A percentile compares a stretch with the other conserved stretches of the same genome.
Evolutionary conservation across 2,329 filamentous ascomycete species (phyloP).

Genomic region (Simplicillium sp.): DNA sequence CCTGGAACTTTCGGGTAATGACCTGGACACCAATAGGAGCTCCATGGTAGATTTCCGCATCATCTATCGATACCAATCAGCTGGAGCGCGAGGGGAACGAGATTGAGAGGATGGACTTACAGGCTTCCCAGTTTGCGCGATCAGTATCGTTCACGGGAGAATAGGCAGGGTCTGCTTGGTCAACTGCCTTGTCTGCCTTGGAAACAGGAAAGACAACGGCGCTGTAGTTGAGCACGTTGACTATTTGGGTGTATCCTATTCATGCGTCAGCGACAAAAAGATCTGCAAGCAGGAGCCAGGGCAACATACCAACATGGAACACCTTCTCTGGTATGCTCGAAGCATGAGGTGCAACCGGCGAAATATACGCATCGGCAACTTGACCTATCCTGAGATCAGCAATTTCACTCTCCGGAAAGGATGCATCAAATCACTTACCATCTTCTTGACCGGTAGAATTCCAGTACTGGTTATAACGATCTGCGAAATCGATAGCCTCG

Average conservation of each 20-base stretch:
- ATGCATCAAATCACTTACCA: slow-evolving; percentile 19
- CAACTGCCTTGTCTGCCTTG: too few relatives aligned
- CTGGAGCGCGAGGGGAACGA: too few relatives aligned
- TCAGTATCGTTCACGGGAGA: too few relatives aligned
- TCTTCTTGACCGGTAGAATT: slow-evolving; percentile 42
- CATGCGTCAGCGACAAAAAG: too few relatives aligned
- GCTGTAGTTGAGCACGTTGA: too few relatives aligned
- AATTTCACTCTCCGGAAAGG: too few relatives aligned
- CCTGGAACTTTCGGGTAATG: slow-evolving; percentile 1
- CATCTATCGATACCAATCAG: background rate
- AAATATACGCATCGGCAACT: slow-evolving; percentile 45
- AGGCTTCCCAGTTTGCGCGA: too few relatives aligned
- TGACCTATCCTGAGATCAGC: slow-evolving; percentile 18
- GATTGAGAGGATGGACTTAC: too few relatives aligned
- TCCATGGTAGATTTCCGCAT: slow-evolving; percentile 1
- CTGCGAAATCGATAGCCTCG: slow-evolving; percentile 43
- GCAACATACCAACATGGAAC: slow-evolving; percentile 17
- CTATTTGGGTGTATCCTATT: too few relatives aligned
- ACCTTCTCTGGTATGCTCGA: slow-evolving; percentile 37
- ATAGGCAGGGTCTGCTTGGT: too few relatives aligned
- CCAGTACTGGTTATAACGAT: slow-evolving; percentile 55
- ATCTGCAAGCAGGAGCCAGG: too few relatives aligned
- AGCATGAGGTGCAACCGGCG: slow-evolving; percentile 38
- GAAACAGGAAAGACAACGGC: too few relatives aligned
- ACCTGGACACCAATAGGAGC: slow-evolving; percentile 2